Evolutionary conservation across 192 early-diverging fungal species (phyloP), one percentile per base, ranked within the genome.

Genomic region (Diversispora epigaea): DNA sequence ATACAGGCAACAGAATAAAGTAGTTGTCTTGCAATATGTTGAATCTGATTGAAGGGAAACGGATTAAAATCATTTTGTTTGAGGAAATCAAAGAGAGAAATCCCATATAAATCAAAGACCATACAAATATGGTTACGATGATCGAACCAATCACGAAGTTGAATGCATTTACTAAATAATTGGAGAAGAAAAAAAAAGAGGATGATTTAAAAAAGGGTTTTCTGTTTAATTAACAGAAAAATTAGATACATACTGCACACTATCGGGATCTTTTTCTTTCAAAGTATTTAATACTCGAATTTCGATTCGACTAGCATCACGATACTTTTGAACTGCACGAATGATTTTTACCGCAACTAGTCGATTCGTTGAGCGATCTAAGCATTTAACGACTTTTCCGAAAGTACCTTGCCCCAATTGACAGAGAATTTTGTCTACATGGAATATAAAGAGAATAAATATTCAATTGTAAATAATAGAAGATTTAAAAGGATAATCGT

Each of bases 341-440:
- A 99, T 96, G 41, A 99, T 92, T 82, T 99, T 99, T 71, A 99
- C 91, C 3, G 97, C 97, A 61, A 87, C 86, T 62, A 85, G 79
- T 19, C 77, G 80, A 12, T 83, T 84, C 19, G 78, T 79, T 0
- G 84, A 81, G 9, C 84, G 83, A 80, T 97, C 95, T 69, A 80
- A 90, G 52, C 92, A 95, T 79, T 96, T 91, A 68, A 95, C 91
- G 11, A 99, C 97, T 82, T 95, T 96, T 79, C 97, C 97, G 86
- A 97, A 99, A 3, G 97, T 99, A 11, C 97, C 97, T 81, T 98
- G 96, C 4, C 97, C 97, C 39, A 99, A 83, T 49, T 95, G 82
- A 12, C 90, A 84, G 61, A 93, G 83, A 75, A 98, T 97, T 77
- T 87, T 86, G 77, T 93, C 93, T 94, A 79, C 12, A 71, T 17